phyloP scores from a whole-genome alignment of 140 eudicot species.

The Erigeron philadelphicus region DNA sequence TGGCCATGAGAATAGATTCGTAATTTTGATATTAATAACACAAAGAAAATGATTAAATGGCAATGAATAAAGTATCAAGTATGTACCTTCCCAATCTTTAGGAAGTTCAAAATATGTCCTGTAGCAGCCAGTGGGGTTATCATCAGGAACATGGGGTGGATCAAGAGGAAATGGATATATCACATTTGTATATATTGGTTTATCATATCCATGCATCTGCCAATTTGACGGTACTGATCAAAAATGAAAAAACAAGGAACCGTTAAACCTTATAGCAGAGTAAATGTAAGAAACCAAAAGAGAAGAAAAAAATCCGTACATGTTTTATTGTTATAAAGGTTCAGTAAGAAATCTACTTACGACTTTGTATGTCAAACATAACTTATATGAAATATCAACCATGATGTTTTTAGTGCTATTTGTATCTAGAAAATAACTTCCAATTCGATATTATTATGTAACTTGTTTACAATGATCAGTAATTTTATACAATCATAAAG shows the following conservation, averaged over 20 bases:
- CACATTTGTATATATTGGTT: constrained; percentile 77
- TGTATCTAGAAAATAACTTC: background rate
- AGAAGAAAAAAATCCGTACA: background rate
- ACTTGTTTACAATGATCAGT: background rate
- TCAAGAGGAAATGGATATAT: constrained; percentile 86
- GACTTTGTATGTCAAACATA: constrained; percentile 12
- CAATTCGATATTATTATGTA: background rate
- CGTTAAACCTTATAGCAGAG: constrained; percentile 21
- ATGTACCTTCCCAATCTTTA: constrained; percentile 81
- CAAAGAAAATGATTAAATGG: background rate
- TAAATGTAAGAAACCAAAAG: constrained; percentile 18
- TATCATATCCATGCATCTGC: constrained; percentile 94
- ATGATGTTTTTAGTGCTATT: background rate
- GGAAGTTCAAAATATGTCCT: constrained; percentile 78
- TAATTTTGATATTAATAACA: constrained; percentile 3
- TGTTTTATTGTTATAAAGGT: background rate
- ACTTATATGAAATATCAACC: background rate
- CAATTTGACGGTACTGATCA: constrained; percentile 90
- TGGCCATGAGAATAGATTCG: background rate
- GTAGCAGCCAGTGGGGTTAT: constrained; percentile 95
- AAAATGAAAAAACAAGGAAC: constrained; percentile 7
- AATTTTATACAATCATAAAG: background rate
- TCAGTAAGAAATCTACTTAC: background rate
- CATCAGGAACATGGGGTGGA: constrained; percentile 83
- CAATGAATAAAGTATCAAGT: constrained; percentile 2